Percentiles rank a stretch among this genome's conserved stretches.
These are phyloP conservation scores for Hypoxylon sp. DNA, from an alignment of 2,329 filamentous ascomycete species.

Conservation along the genomic window DNA sequence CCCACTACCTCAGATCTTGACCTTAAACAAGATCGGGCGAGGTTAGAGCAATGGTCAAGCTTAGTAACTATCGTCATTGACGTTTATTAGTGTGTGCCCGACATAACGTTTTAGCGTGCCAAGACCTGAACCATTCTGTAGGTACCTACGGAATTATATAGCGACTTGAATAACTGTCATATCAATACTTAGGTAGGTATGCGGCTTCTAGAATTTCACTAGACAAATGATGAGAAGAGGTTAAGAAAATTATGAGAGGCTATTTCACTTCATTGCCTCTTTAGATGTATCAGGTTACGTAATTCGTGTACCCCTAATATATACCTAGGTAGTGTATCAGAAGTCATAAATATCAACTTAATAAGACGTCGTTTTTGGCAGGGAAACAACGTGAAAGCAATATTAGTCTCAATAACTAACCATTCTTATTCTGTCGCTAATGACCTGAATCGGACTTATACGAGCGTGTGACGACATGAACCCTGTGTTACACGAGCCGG, in stretches of 20 bases:
- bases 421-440: no score
- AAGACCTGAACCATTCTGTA: not conserved
- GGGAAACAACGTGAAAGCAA: no score
- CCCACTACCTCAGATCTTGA: not conserved
- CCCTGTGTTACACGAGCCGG: constrained; percentile 3
- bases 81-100: not conserved
- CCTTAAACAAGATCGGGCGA: not conserved
- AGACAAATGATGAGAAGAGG: not conserved
- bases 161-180: not conserved
- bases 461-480: not conserved
- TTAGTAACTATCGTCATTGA: not conserved
- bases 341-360: not conserved
- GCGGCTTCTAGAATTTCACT: not conserved
- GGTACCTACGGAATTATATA: no score
- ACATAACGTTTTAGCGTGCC: constrained; percentile 3
- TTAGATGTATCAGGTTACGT: not conserved
- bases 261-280: not conserved
- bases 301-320: not conserved
- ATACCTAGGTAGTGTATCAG: not conserved
- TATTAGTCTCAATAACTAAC: not conserved
- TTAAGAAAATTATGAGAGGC: not conserved
- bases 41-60: not conserved
- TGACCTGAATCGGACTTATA: constrained; percentile 1
- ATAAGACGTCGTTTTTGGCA: not conserved
- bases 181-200: not conserved